These are phyloP conservation scores for Camelina neglecta DNA, from an alignment of 345 rosid genomes.

Conservation along the genomic window DNA sequence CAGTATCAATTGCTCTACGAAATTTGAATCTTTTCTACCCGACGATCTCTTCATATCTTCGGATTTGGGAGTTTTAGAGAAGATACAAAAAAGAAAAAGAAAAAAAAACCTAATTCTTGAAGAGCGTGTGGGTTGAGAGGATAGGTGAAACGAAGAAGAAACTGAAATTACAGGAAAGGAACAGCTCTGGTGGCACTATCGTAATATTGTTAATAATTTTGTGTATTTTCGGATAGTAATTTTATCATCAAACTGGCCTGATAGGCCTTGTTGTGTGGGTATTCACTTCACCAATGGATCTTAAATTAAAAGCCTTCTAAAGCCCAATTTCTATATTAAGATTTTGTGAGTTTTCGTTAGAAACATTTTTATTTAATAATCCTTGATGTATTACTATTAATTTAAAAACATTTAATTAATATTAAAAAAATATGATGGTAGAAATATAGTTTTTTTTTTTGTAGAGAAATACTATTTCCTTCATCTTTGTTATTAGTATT, in stretches of 20 bases:
- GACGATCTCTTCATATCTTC: slow-evolving; percentile 57
- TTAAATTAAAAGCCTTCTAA: neutral
- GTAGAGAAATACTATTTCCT: too few relatives aligned
- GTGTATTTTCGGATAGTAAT: neutral
- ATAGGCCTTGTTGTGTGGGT: neutral
- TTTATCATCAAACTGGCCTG: neutral
- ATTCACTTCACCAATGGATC: neutral
- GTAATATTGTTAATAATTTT: neutral
- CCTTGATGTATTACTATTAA: too few relatives aligned
- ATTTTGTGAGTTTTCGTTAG: neutral
- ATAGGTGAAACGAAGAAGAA: slow-evolving; percentile 25
- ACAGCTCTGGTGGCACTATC: neutral
- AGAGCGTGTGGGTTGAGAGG: neutral
- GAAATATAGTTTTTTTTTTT: too few relatives aligned
- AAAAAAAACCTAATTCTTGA: slow-evolving; percentile 8
- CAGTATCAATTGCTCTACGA: slow-evolving; percentile 72
- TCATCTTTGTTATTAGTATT: too few relatives aligned
- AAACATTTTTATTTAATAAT: too few relatives aligned
- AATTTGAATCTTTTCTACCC: slow-evolving; percentile 50
- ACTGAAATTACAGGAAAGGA: slow-evolving; percentile 9
- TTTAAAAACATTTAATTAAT: too few relatives aligned
- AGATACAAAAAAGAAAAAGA: neutral
- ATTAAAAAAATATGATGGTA: too few relatives aligned
- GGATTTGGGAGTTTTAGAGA: slow-evolving; percentile 15
- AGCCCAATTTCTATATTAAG: neutral